Base-by-base conservation (phyloP, 169 alveolate genomes). In the Plasmodium cynomolgi region DNA sequence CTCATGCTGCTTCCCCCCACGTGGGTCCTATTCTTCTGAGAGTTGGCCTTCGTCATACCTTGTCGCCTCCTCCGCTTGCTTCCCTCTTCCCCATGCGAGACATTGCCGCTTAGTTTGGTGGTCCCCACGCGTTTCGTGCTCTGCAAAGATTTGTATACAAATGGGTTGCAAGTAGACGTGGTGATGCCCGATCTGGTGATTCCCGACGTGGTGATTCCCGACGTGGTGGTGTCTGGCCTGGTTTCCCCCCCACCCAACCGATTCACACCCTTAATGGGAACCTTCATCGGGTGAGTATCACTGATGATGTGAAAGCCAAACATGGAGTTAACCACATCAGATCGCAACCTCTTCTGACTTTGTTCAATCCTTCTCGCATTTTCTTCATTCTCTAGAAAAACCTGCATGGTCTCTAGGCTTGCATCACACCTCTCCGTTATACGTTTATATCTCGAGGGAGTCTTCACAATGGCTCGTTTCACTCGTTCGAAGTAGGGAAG, bases 251-350 rank as follows among this genome's bases (percentile, higher is more conserved):
- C 47, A 5, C 44, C 50, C 44, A 62, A 58, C 2, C 74, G 37
- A 44, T 88, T 88, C 26, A 88, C 34, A 7, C 56, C 7, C 73
- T 88, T 88, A 39, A 88, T 88, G 31, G 90, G 90, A 0, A 88
- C 15, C 83, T 88, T 88, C 91, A 88, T 88, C 50, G 91, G 90
- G 20, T 88, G 88, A 1, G 74, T 80, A 33, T 88, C 90, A 88
- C 47, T 88, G 13, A 88, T 88, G 39, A 88, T 80, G 33, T 88
- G 71, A 81, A 88, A 88, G 2, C 94, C 94, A 62, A 88, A 88
- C 94, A 88, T 79, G 3, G 94, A 26, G 34, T 88, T 88, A 56
- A 80, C 34, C 41, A 88, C 56, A 80, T 88, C 94, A 1, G 83
- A 31, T 20, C 94, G 23, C 20, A 88, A 23, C 73, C 56, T 62